Base-by-base conservation (phyloP, 495 filamentous ascomycete genomes). In the Aspergillus coremiiformis region DNA sequence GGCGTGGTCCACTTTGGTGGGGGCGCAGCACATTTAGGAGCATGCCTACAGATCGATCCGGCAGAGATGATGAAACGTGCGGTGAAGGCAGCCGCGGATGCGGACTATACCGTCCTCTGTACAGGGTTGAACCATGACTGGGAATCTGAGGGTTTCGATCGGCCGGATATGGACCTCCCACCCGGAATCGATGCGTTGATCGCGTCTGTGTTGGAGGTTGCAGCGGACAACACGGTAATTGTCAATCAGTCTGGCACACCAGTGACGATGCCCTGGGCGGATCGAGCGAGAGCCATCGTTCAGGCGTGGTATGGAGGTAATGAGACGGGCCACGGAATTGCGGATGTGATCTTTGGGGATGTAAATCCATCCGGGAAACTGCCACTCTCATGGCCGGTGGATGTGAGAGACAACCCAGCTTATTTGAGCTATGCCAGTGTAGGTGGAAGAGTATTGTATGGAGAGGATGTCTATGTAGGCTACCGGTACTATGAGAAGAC, bases 141-240 rank as follows among this genome's bases (percentile, higher is more conserved):
- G 87, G 88, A 91, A 66, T 86, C 84, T 23, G 88, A 92, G 67
- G 88, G 88, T 5, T 87, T 87, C 53, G 87, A 91, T 63, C 77
- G 87, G 23, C 72, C 81, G 57, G 80, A 78, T 27, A 90, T 90
- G 86, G 82, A 87, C 59, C 76, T 91, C 17, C 87, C 86, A 9
- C 80, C 82, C 5, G 59, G 58, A 1, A 78, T 78, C 54, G 85
- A 90, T 59, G 71, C 76, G 24, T 73, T 92, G 30, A 77, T 91
- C 50, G 71, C 78, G 32, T 78, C 76, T 26, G 81, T 91, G 3
- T 68, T 85, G 9, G 63, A 74, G 22, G 85, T 79, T 9, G 87
- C 87, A 54, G 81, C 86, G 7, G 69, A 74, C 23, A 58, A 53
- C 26, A 87, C 87, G 0, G 75, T 90, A 6, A 81, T 92, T 2